Base-by-base conservation (phyloP, 495 filamentous ascomycete species). In the Daldinia loculata region DNA sequence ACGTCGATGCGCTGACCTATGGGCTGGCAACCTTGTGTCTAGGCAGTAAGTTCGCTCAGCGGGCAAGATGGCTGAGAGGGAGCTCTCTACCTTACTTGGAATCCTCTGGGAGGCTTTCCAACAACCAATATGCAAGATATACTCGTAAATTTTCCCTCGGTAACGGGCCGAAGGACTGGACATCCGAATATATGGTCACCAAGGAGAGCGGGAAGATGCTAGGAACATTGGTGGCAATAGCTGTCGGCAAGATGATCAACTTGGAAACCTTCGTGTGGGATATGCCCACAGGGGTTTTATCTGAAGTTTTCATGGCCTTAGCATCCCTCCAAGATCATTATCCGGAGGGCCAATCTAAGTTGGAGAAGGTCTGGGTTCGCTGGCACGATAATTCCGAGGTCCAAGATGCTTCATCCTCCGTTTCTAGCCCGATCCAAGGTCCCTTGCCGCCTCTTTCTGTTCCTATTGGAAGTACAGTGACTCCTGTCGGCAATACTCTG, bases 161-260 rank as follows among this genome's bases (percentile, higher is more conserved):
- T 7, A 95, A 97, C 77, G 94, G 94, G 0, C 94, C 94, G 1
- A 59, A 83, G 12, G 88, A 92, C 56, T 95, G 91, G 91, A 92
- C 96, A 29, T 87, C 89, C 34, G 93, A 97, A 66, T 97, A 98
- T 80, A 84, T 91, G 41, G 91, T 97, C 71, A 90, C 87, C 9
- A 97, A 94, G 77, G 94, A 97, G 75, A 88, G 91, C 61, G 95
- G 94, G 0, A 97, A 96, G 79, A 94, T 97, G 92, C 86, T 98
- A 7, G 93, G 94, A 17, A 97, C 93, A 12, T 80, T 97, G 45
- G 93, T 96, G n/a, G 93, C 94, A 14, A 80, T 95, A 70, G 92
- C 93, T 4, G 84, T 97, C 26, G 88, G 89, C 30, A 88, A 92
- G 61, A 97, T 97, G 95, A 83, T 89, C 24, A 93, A 94, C 69